Percentiles rank a stretch among this genome's conserved stretches.
phyloP scores from a whole-genome alignment of 305 asterid species.

The Fraxinus paxiana region DNA sequence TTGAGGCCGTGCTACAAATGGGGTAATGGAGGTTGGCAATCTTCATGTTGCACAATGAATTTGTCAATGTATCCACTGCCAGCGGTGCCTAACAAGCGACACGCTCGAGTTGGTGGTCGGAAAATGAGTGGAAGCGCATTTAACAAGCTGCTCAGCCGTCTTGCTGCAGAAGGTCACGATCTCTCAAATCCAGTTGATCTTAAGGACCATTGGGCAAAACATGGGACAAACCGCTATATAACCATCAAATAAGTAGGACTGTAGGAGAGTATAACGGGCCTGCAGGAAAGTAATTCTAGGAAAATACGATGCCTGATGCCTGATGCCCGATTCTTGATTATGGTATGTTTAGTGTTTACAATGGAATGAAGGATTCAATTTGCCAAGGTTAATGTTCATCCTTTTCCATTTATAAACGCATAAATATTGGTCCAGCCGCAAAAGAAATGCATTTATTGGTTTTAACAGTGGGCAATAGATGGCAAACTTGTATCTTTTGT shows the following conservation, averaged over 20 bases:
- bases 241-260: slow-evolving; percentile 60
- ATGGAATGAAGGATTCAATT: not conserved
- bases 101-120: slow-evolving; percentile 86
- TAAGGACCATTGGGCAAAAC: slow-evolving; percentile 91
- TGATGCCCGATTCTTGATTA: not conserved
- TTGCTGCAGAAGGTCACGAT: slow-evolving; percentile 79
- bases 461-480: not conserved
- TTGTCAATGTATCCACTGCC: slow-evolving; percentile 88
- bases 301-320: not conserved
- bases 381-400: not conserved
- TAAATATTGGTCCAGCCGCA: not conserved
- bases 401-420: not conserved
- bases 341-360: not conserved
- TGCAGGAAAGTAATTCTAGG: not conserved
- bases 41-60: slow-evolving; percentile 83
- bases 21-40: slow-evolving; percentile 99
- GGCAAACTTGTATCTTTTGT: not conserved
- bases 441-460: not conserved
- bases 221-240: slow-evolving; percentile 92
- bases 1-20: slow-evolving; percentile 87
- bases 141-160: slow-evolving; percentile 78
- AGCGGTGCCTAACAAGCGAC: slow-evolving; percentile 83
- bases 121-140: slow-evolving; percentile 97
- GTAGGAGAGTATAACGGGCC: not conserved
- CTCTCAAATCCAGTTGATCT: slow-evolving; percentile 79